Evolutionary conservation across 352 stramenopile species (phyloP), one percentile per base, ranked within the genome.

Genomic region (Poterioochromonas sp.): DNA sequence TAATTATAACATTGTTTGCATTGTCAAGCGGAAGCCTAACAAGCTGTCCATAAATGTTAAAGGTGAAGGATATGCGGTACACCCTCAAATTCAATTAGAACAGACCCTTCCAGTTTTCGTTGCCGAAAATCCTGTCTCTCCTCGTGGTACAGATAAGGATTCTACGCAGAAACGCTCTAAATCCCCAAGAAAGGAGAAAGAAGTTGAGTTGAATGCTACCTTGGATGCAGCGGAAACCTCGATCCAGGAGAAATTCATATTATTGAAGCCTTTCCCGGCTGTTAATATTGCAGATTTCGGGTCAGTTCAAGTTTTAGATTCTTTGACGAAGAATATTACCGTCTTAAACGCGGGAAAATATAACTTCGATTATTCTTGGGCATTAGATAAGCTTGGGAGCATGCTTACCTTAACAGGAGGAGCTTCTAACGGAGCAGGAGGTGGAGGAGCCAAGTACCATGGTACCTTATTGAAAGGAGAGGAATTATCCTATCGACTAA

Each of bases 341-440:
- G 90, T 97, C 62, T 83, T 91, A 62, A 97, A 97, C 82, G 85
- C 81, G 0, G 92, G 92, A 44, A 97, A 97, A 78, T 97, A 97
- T 81, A 96, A 94, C 80, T 96, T 97, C 79, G 92, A 97, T 54
- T 97, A 96, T 77, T 86, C 87, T 37, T 95, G 91, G 82, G 87
- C 88, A 73, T 73, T 80, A 86, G 51, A 79, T 76, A 15, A 63
- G 22, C 2, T 73, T 40, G 12, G 70, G 51, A 39, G 73, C 18
- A 74, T 62, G 18, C n/a, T 86, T 12, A n/a, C 76, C n/a, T 54
- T 86, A 39, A 76, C 64, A n/a, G 82, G 82, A 18, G 74, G 69
- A 54, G n/a, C n/a, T n/a, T n/a, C n/a, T n/a, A n/a, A n/a, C n/a
- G n/a, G n/a, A n/a, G n/a, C n/a, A n/a, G n/a, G n/a, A n/a, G n/a